phyloP scores from a whole-genome alignment of 148 eudicot genomes.

The Polygonum maritimum region DNA sequence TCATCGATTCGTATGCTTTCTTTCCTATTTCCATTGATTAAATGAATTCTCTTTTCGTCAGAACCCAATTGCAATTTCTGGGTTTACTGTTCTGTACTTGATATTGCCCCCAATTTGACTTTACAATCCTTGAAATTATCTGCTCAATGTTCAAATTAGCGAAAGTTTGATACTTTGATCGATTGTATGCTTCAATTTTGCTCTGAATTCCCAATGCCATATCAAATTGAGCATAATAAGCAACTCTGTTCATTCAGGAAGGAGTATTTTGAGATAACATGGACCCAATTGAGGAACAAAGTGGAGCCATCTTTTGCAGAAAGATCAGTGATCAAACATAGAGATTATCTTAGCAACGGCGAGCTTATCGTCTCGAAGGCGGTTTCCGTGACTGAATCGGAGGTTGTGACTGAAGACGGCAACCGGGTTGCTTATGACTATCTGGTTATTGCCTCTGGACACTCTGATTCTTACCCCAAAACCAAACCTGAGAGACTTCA shows the following conservation, averaged over 20 bases:
- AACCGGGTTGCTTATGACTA: constrained; percentile 36
- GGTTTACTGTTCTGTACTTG: background rate
- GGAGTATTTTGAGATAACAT: constrained; percentile 58
- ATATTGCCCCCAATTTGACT: background rate
- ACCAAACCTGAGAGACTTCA: constrained; percentile 34
- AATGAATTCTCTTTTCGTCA: background rate
- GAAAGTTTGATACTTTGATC: background rate
- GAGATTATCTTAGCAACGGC: constrained; percentile 38
- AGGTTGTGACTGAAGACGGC: constrained; percentile 43
- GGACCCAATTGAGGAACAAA: constrained; percentile 45
- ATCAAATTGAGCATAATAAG: background rate
- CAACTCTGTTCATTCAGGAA: constrained; percentile 23
- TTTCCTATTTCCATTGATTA: background rate
- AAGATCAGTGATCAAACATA: constrained; percentile 42
- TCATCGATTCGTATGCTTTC: constrained; percentile 44
- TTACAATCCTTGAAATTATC: too few species aligned
- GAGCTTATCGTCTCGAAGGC: constrained; percentile 32
- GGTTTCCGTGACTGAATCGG: constrained; percentile 22
- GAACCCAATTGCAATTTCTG: background rate
- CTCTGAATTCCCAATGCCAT: background rate
- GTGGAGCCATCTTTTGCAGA: constrained; percentile 61
- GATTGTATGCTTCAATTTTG: background rate
- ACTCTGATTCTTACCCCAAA: constrained; percentile 24
- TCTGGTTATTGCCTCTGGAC: constrained; percentile 62
- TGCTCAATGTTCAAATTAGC: background rate